Evolutionary conservation across 2,329 filamentous ascomycete genomes (phyloP).

Genomic region (Beauveria brongniartii): DNA sequence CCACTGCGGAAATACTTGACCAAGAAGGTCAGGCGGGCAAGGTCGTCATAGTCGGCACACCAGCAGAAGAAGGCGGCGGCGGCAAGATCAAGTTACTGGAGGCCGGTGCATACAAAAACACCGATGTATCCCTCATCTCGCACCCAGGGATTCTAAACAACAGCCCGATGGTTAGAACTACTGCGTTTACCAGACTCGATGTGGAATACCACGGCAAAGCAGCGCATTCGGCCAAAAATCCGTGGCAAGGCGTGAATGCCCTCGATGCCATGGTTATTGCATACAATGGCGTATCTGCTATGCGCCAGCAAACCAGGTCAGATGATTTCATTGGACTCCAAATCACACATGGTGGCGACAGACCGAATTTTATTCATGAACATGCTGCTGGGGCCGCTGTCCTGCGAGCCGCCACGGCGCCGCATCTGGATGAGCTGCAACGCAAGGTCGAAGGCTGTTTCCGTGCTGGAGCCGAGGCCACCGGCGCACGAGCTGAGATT

Average conservation of each 20-base stretch:
- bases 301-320: constrained; percentile 49
- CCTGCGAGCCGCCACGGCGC: constrained; percentile 17
- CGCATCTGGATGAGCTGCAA: constrained; percentile 29
- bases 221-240: constrained; percentile 48
- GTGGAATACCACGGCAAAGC: constrained; percentile 46
- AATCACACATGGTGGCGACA: constrained; percentile 43
- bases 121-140: constrained; percentile 23
- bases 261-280: constrained; percentile 46
- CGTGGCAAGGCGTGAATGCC: constrained; percentile 52
- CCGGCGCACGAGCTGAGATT: constrained; percentile 40
- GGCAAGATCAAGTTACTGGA: constrained; percentile 41
- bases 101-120: constrained; percentile 34
- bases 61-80: constrained; percentile 45
- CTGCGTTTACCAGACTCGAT: constrained; percentile 40
- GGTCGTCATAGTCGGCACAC: constrained; percentile 39
- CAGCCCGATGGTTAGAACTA: constrained; percentile 41
- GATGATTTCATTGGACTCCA: constrained; percentile 42
- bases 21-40: constrained; percentile 2
- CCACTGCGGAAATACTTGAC: constrained; percentile 5
- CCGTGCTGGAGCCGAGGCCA: constrained; percentile 28
- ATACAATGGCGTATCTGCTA: constrained; percentile 39
- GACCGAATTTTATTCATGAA: constrained; percentile 50
- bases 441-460: constrained; percentile 35
- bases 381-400: constrained; percentile 31
- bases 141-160: constrained; percentile 28